phyloP scores from a whole-genome alignment of 2,329 filamentous ascomycete genomes.

The Tolypocladium inflatum region DNA sequence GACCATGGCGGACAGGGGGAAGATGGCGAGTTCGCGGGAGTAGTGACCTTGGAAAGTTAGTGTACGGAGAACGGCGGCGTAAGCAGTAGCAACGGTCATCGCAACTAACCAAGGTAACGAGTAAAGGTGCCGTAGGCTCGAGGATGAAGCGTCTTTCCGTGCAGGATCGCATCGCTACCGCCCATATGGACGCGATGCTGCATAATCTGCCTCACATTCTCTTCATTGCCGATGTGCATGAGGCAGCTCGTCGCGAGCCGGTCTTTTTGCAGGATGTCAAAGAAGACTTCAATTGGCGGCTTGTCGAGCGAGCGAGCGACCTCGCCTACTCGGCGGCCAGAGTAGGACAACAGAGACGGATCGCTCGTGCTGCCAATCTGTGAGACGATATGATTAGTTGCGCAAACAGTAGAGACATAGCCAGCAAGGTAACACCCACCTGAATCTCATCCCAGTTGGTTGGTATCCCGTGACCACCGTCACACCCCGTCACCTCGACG shows the following conservation, averaged over 20 bases:
- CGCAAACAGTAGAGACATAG: neutral
- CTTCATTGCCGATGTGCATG: conserved; percentile 14
- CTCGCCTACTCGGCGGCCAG: conserved; percentile 10
- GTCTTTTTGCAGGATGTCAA: conserved; percentile 12
- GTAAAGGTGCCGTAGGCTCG: conserved; percentile 14
- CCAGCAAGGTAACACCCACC: neutral
- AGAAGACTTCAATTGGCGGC: conserved; percentile 10
- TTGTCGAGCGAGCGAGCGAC: conserved; percentile 6
- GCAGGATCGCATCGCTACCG: conserved; percentile 14
- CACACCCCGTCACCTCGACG: conserved; percentile 13
- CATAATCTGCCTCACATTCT: conserved; percentile 14
- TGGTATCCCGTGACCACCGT: conserved; percentile 15
- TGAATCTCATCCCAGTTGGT: conserved; percentile 16
- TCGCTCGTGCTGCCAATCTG: conserved; percentile 9
- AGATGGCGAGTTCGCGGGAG: conserved; percentile 10
- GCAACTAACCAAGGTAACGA: conserved; percentile 10
- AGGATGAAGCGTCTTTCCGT: conserved; percentile 13
- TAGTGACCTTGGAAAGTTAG: conserved; percentile 9
- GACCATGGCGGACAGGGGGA: conserved; percentile 11
- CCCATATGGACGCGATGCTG: conserved; percentile 14
- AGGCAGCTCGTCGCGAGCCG: conserved; percentile 12
- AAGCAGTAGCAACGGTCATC: neutral
- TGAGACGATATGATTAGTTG: too few species aligned
- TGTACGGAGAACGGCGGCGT: neutral
- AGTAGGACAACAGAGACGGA: conserved; percentile 6